Evolutionary conservation across 768 basidiomycete genomes (phyloP), one percentile per base, ranked within the genome.

Genomic region (Hortiboletus flavorubellus): DNA sequence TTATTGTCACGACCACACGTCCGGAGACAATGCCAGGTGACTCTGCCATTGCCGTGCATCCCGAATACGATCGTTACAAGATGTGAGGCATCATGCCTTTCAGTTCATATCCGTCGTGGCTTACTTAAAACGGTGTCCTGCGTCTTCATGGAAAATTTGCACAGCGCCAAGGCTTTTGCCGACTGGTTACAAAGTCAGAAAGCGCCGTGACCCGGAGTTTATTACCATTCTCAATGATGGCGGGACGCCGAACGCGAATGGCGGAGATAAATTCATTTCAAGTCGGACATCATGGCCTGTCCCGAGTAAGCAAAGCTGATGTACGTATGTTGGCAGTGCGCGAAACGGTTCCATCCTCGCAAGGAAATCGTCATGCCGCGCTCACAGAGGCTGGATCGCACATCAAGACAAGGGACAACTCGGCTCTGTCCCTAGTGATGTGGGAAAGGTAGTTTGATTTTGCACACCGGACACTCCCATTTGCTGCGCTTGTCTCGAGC

Each of bases 21-120:
- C 95, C 95, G 0, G 97, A 98, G 72, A 98, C 97, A 0, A 96
- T 98, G 92, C 80, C 98, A 0, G 97, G 97, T 35, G 97, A 98
- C 80, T 93, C 94, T 2, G 97, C 91, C 29, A 87, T 99, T 26
- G 97, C 97, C 30, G 92, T 98, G 0, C 96, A 99, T 72, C 95
- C 94, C 3, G 84, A 95, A 55, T 96, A 98, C 69, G 74, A 80
- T 9, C 85, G 96, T 12, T 98, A 98, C 75, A 94, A 79, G 72
- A 87, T 86, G 31, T 37, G 67, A 8, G 21, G 21, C 26, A 35
- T 50, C 52, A 30, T 29, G 37, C 33, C 8, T 21, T 9, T 35
- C 21, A 21, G 16, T 8, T 38, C 8, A 8, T 14, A 38, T 41
- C 14, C 18, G 7, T 30, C 50, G n/a, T 21, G 51, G 18, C 51